Evolutionary conservation across 2,329 filamentous ascomycete genomes (phyloP).

Genomic region (Penicillium decumbens): DNA sequence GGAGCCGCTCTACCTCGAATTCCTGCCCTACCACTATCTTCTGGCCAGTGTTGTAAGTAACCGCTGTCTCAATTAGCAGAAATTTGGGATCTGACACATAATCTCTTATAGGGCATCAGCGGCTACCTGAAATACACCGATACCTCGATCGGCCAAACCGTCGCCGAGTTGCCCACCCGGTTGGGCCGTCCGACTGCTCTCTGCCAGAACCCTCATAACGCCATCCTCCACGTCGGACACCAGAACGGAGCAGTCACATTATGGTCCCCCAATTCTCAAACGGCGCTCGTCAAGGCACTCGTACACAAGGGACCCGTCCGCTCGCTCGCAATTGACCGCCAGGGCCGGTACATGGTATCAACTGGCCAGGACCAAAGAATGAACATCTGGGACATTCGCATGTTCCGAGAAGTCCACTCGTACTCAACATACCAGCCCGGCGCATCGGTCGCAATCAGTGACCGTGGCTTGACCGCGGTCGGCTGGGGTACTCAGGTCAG

Average conservation of each 20-base stretch:
- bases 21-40: conserved; percentile 92
- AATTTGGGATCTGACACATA: neutral
- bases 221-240: conserved; percentile 84
- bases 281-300: conserved; percentile 83
- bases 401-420: conserved; percentile 85
- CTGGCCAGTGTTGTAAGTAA: conserved; percentile 72
- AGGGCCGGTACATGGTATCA: conserved; percentile 93
- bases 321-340: conserved; percentile 76
- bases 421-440: conserved; percentile 82
- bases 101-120: conserved; percentile 57
- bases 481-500: conserved; percentile 86
- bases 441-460: conserved; percentile 79
- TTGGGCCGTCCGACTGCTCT: conserved; percentile 79
- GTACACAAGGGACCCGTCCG: conserved; percentile 86
- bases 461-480: conserved; percentile 79
- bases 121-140: conserved; percentile 93
- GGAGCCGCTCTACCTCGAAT: conserved; percentile 91
- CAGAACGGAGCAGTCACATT: conserved; percentile 92
- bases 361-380: conserved; percentile 85
- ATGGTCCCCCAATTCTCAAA: conserved; percentile 88
- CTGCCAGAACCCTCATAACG: conserved; percentile 86
- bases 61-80: neutral
- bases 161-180: conserved; percentile 79
- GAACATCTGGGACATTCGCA: conserved; percentile 93
- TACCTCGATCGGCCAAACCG: conserved; percentile 83